Evolutionary conservation across 1,139 yeast genomes (phyloP), one percentile per base, ranked within the genome.

Genomic region (Geotrichum restrictum): DNA sequence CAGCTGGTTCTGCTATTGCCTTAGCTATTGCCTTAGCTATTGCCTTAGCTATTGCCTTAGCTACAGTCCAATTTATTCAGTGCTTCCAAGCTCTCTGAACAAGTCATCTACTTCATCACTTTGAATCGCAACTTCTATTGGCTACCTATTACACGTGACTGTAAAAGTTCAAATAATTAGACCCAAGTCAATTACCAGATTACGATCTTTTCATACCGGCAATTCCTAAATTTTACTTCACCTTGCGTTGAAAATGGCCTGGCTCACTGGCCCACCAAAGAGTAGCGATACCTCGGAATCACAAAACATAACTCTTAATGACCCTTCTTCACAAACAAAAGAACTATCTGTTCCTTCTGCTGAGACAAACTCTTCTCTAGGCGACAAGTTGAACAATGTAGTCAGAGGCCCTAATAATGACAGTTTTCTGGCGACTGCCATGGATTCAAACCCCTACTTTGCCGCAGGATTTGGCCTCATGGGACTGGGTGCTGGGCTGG

Each of bases 381-480:
- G 45, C 21, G 48, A 51, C 32, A 27, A 38, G 32, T n/a, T 51
- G 24, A 45, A 40, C 37, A 29, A 21, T 8, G 39, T 27, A 11
- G 29, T 51, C 18, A 19, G 53, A 46, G 53, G 53, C 5, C 50
- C 50, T 22, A 51, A 51, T 24, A 51, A 51, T 21, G 53, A 51
- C 43, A 51, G 49, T 19, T 41, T 51, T 16, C 37, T 54, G 8
- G 54, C 52, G 2, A 22, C 79, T 54, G 78, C 84, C 7, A 73
- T 88, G 60, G 76, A 78, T 16, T 79, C 82, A 41, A 93, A 93
- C 65, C 98, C 97, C 8, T 88, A 88, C 68, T 93, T 93, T 72
- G 95, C 97, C 1, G 98, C 98, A 0, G 76, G 98, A 63, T 96
- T 96, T 61, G 98, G 98, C 0, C 74, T 93, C 45, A 93, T 93